These are phyloP conservation scores for Piloderma croceum DNA, from an alignment of 768 basidiomycete species.

Conservation along the genomic window DNA sequence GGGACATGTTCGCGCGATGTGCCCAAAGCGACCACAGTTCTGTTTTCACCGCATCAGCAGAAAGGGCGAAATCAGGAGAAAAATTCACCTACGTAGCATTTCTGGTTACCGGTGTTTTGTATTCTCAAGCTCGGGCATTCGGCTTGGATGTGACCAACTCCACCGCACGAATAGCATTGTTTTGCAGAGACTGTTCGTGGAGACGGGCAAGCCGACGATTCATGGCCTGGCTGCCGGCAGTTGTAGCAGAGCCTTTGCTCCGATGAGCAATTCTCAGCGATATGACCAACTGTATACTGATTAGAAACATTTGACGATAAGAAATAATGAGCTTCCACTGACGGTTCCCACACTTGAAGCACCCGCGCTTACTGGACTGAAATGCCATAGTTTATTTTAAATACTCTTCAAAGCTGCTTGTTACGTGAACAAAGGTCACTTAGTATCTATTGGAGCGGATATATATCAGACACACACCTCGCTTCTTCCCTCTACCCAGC, in stretches of 20 bases:
- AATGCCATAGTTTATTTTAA: conserved; percentile 57
- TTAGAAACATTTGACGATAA: conserved; percentile 10
- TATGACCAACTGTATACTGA: conserved; percentile 69
- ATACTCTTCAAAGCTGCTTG: conserved; percentile 16
- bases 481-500: conserved; percentile 71
- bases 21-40: conserved; percentile 81
- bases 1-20: conserved; percentile 75
- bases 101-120: conserved; percentile 60
- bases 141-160: conserved; percentile 85
- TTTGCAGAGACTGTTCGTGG: conserved; percentile 79
- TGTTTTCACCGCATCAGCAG: conserved; percentile 20
- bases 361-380: conserved; percentile 82
- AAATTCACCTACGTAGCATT: conserved; percentile 67
- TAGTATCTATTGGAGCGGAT: not conserved
- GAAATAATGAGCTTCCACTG: conserved; percentile 29
- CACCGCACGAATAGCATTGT: conserved; percentile 91
- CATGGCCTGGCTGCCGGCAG: conserved; percentile 91
- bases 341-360: conserved; percentile 93
- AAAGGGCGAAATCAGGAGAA: conserved; percentile 3
- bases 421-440: conserved; percentile 5
- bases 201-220: conserved; percentile 81
- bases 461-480: conserved; percentile 40
- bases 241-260: conserved; percentile 91
- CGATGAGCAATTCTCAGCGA: conserved; percentile 87
- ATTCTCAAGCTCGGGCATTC: conserved; percentile 79